phyloP scores from a whole-genome alignment of 805 yeast genomes.

The Tetrapisispora iriomotensis region DNA sequence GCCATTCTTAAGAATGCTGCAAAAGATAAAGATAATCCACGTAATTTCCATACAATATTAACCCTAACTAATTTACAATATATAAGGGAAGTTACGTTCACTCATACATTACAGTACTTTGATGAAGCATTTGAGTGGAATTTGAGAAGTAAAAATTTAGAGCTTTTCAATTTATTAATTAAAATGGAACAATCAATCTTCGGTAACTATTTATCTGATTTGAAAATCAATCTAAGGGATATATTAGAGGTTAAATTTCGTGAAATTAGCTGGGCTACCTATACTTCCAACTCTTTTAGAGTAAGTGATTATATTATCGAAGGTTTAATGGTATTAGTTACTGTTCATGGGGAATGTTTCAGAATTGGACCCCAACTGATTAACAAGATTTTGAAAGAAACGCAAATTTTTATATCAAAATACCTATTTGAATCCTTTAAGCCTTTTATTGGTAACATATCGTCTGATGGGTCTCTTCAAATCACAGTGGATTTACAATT shows the following conservation, averaged over 20 bases:
- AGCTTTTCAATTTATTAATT: constrained; percentile 37
- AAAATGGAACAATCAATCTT: constrained; percentile 46
- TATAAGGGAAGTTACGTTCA: constrained; percentile 38
- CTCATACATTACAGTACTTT: constrained; percentile 39
- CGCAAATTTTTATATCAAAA: constrained; percentile 32
- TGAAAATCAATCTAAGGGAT: constrained; percentile 35
- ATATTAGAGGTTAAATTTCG: constrained; percentile 33
- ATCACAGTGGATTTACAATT: constrained; percentile 46
- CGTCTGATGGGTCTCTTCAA: constrained; percentile 41
- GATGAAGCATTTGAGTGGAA: constrained; percentile 42
- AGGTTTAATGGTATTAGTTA: constrained; percentile 38
- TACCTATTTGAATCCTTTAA: constrained; percentile 31
- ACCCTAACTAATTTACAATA: constrained; percentile 47
- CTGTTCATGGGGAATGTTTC: constrained; percentile 42
- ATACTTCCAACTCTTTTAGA: constrained; percentile 29
- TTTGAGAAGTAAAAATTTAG: constrained; percentile 34
- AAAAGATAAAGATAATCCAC: constrained; percentile 31
- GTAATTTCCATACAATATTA: constrained; percentile 38
- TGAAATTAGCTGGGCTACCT: constrained; percentile 35
- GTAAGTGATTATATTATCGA: constrained; percentile 42
- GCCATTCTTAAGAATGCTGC: constrained; percentile 34
- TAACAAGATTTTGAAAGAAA: constrained; percentile 35
- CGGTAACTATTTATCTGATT: constrained; percentile 41
- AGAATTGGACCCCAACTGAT: constrained; percentile 40
- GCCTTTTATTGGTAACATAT: constrained; percentile 37